A percentile compares a stretch with the other conserved stretches of the same genome.
Conservation (phyloP, 2,329 filamentous ascomycete genomes). For the Trichocomaceae sp. region DNA sequence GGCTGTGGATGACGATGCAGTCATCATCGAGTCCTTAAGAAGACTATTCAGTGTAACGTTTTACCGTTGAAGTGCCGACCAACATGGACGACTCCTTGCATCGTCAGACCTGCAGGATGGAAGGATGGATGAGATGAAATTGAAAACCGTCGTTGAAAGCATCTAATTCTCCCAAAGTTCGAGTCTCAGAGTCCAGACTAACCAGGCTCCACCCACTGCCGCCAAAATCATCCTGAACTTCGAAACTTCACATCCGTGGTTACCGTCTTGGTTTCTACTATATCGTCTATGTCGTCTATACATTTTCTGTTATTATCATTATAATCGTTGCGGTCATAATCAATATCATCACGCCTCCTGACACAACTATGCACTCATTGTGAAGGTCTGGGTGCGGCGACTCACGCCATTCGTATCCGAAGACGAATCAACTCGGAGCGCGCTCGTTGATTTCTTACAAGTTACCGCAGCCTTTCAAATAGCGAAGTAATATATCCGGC, state of each 20-base stretch:
- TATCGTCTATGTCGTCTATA: not conserved
- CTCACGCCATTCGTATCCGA: not conserved
- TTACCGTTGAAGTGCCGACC: too few relatives aligned
- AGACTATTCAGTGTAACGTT: too few relatives aligned
- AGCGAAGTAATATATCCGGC: slow-evolving; percentile 1
- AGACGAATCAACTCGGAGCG: not conserved
- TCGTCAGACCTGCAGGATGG: too few relatives aligned
- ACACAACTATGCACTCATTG: not conserved
- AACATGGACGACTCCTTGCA: too few relatives aligned
- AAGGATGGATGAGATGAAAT: too few relatives aligned
- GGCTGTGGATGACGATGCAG: too few relatives aligned
- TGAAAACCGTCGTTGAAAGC: too few relatives aligned
- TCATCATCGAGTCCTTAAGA: too few relatives aligned
- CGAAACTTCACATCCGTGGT: not conserved
- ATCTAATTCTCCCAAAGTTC: too few relatives aligned
- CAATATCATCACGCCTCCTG: too few relatives aligned
- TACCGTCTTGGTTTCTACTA: not conserved
- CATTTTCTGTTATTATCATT: not conserved
- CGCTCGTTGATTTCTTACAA: not conserved
- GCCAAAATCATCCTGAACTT: not conserved
- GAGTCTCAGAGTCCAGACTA: too few relatives aligned
- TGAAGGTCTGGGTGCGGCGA: not conserved
- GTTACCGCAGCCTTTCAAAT: not conserved
- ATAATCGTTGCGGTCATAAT: too few relatives aligned
- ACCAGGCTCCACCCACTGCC: not conserved